These are phyloP conservation scores for Colletotrichum chrysophilum DNA, from an alignment of 2,329 filamentous ascomycete species.

Conservation along the genomic window DNA sequence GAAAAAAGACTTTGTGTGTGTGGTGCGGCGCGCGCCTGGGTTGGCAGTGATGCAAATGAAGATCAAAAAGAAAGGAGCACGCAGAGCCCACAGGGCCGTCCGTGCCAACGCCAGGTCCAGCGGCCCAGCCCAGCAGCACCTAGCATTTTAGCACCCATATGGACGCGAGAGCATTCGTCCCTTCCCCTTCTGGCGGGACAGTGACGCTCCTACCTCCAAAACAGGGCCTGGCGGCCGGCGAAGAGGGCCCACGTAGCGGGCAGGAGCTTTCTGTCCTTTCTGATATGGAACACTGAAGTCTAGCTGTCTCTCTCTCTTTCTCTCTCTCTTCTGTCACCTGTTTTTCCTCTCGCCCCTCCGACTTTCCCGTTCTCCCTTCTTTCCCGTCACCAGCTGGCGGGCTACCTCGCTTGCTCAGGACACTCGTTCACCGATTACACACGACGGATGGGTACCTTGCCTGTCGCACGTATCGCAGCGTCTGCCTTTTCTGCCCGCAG, in stretches of 20 bases:
- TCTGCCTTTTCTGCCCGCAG: background rate
- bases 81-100: constrained; percentile 15
- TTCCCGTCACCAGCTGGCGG: background rate
- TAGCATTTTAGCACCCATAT: background rate
- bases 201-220: constrained; percentile 19
- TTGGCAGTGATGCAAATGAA: constrained; percentile 22
- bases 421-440: background rate
- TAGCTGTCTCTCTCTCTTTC: background rate
- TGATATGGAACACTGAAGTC: background rate
- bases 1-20: constrained; percentile 16
- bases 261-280: background rate
- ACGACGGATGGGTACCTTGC: background rate
- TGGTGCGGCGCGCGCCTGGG: background rate
- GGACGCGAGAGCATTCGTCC: background rate
- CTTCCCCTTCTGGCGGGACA: background rate
- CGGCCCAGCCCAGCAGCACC: background rate
- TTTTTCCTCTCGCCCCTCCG: background rate
- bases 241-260: background rate
- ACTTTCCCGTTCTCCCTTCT: background rate
- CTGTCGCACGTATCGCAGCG: background rate
- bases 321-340: background rate
- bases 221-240: constrained; percentile 9
- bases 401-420: background rate
- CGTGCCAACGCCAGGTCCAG: constrained; percentile 11
- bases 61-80: constrained; percentile 22